Evolutionary conservation across 2,329 filamentous ascomycete species (phyloP), one percentile per base, ranked within the genome.

Genomic region (Fusarium sublunatum): DNA sequence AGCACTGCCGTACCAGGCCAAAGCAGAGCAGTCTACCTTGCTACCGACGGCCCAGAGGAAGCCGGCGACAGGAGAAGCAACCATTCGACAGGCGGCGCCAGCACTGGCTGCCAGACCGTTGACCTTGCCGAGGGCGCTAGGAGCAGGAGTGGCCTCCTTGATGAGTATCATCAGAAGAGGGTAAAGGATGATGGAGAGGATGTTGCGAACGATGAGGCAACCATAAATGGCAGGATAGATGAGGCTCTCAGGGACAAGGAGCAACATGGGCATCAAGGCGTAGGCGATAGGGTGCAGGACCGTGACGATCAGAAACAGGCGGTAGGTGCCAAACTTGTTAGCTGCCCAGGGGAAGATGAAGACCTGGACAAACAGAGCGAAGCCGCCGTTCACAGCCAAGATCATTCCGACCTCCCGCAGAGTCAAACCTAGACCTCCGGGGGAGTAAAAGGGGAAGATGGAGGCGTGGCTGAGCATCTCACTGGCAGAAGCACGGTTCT

Each of bases 91-190:
- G 7, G 85, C 86, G 7, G 87, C 87, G 25, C 86, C 86, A 3
- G 86, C 87, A 54, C 86, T 88, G 46, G 88, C 87, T 22, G 87
- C 86, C 39, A 90, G 74, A 5, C 88, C 88, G 59, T 90, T 90
- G 67, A 90, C 84, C 67, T 82, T 87, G 47, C 88, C 88, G 35
- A 89, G 77, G 7, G 86, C 82, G 38, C 77, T 78, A 7, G 80
- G 76, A 29, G 79, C 81, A 2, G 86, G 86, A 1, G 86, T 88
- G 2, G 86, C 85, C 69, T 89, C 85, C 74, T 90, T 90, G 79
- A 90, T 84, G 29, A 89, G 78, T 65, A 90, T 90, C 40, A 90
- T 78, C 34, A 90, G 80, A 6, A 89, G 79, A 3, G 87, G 88
- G 69, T 88, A 90, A n/a, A 88, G 78, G 50, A 87, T 79, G 68